These are phyloP conservation scores for Paecilomyces sp. DNA, from an alignment of 2,329 filamentous ascomycete genomes.

Conservation along the genomic window DNA sequence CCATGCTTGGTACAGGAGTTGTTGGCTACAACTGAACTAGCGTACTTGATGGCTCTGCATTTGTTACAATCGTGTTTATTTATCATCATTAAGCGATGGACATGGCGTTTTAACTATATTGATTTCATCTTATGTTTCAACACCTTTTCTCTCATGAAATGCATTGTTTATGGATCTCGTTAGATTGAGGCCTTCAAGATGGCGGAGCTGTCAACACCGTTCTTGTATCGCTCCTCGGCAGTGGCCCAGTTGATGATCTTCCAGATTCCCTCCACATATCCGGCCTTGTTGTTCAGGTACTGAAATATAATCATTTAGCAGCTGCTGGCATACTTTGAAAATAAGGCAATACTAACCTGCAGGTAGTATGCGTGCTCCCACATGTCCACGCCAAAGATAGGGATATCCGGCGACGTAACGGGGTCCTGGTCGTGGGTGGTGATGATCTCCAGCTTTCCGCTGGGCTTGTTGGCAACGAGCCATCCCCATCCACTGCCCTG, in stretches of 20 bases:
- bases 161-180: background rate
- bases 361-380: slow-evolving; percentile 94
- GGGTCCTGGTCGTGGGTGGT: slow-evolving; percentile 86
- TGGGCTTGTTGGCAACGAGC: slow-evolving; percentile 61
- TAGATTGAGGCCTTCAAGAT: slow-evolving; percentile 15
- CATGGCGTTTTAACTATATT: background rate
- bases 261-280: slow-evolving; percentile 88
- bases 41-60: background rate
- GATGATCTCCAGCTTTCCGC: slow-evolving; percentile 59
- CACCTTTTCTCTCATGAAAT: background rate
- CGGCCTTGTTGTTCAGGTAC: slow-evolving; percentile 89
- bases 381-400: slow-evolving; percentile 78
- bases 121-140: background rate
- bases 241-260: slow-evolving; percentile 90
- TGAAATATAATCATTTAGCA: slow-evolving; percentile 27
- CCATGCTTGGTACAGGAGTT: slow-evolving; percentile 21
- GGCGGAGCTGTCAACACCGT: slow-evolving; percentile 16
- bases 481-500: slow-evolving; percentile 87
- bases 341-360: slow-evolving; percentile 44
- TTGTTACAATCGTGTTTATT: background rate
- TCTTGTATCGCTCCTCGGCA: slow-evolving; percentile 59
- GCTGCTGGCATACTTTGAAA: background rate
- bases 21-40: slow-evolving; percentile 25
- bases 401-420: slow-evolving; percentile 66
- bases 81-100: background rate